phyloP scores from a whole-genome alignment of 257 asterid species.

The Asclepias syriaca region DNA sequence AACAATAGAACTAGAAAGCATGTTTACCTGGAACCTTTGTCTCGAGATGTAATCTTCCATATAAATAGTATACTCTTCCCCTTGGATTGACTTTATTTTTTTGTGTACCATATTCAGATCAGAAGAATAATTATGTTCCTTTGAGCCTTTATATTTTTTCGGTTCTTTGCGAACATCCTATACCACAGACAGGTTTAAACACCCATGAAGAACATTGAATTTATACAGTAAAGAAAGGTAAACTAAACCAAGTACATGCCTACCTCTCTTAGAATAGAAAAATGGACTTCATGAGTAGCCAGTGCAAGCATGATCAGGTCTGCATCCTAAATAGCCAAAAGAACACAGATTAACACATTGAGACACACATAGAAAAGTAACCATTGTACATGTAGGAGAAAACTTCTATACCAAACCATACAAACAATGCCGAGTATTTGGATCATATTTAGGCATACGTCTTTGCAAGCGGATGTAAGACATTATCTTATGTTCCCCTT shows the following conservation, averaged over 20 bases:
- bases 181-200: conserved; percentile 5
- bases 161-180: conserved; percentile 33
- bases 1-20: not conserved
- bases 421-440: conserved; percentile 66
- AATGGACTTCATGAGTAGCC: conserved; percentile 65
- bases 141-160: conserved; percentile 9
- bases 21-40: conserved; percentile 49
- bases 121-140: not conserved
- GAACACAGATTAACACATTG: not conserved
- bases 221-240: not conserved
- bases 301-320: conserved; percentile 66
- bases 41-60: conserved; percentile 28
- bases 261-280: conserved; percentile 62
- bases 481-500: conserved; percentile 75
- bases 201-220: not conserved
- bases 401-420: conserved; percentile 58
- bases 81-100: conserved; percentile 8
- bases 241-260: not conserved
- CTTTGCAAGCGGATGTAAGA: conserved; percentile 77
- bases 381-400: not conserved
- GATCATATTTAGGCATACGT: conserved; percentile 64
- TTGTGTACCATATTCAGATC: not conserved
- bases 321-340: conserved; percentile 33
- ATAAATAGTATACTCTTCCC: conserved; percentile 13
- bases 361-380: not conserved